A percentile compares a stretch with the other conserved stretches of the same genome.
phyloP scores from a whole-genome alignment of 148 eudicot genomes.

The Dysphania ambrosioides region DNA sequence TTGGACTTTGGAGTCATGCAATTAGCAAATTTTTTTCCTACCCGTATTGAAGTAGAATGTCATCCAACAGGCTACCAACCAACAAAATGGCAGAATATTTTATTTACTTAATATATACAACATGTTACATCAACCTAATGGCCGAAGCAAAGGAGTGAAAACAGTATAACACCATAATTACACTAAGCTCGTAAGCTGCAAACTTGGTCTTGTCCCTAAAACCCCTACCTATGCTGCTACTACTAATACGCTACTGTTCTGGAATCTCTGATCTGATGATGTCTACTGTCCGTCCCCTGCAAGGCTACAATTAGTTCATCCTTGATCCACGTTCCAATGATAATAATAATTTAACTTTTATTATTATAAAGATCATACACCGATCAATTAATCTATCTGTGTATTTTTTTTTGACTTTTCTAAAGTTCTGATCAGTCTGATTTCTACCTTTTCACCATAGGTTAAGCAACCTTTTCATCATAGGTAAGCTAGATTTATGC shows the following conservation, averaged over 20 bases:
- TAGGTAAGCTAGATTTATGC: neutral
- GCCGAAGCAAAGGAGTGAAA: neutral
- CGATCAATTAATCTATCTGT: too few relatives aligned
- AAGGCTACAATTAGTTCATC: too few relatives aligned
- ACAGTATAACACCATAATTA: neutral
- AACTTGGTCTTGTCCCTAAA: neutral
- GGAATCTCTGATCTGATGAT: neutral
- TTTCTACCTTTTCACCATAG: neutral
- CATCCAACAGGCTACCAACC: neutral
- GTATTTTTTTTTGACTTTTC: neutral
- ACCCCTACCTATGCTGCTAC: neutral
- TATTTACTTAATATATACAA: too few relatives aligned
- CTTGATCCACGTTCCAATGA: too few relatives aligned
- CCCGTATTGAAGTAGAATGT: neutral
- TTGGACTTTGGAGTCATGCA: too few relatives aligned
- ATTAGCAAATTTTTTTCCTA: too few relatives aligned
- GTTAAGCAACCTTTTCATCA: neutral
- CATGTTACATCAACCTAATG: neutral
- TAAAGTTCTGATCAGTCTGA: neutral
- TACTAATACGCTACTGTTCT: neutral
- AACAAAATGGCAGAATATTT: neutral
- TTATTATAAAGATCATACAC: too few relatives aligned
- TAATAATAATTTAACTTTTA: too few relatives aligned
- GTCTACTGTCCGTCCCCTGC: neutral
- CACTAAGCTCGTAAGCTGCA: neutral